phyloP scores from a whole-genome alignment of 177 flowering plant species.

The Telopea speciosissima region DNA sequence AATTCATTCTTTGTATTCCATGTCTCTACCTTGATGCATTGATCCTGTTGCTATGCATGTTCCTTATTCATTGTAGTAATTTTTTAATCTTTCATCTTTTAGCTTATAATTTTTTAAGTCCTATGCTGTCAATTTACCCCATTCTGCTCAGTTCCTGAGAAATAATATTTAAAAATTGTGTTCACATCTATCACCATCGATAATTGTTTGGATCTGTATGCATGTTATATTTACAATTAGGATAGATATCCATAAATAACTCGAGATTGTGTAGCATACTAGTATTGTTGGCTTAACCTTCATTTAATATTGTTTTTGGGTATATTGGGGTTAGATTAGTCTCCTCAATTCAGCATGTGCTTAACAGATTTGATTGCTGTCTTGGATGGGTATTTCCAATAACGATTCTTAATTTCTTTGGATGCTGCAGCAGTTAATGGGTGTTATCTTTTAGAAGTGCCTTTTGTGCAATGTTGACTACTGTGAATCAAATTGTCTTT shows the following conservation, averaged over 20 bases:
- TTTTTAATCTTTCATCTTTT: not conserved
- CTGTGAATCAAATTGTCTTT: not conserved
- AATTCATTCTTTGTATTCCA: not conserved
- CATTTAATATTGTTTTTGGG: slow-evolving; percentile 2
- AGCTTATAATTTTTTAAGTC: not conserved
- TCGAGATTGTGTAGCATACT: not conserved
- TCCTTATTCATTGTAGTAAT: not conserved
- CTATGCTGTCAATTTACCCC: too few relatives aligned
- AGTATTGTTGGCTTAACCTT: not conserved
- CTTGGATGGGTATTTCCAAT: not conserved
- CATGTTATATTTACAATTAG: too few relatives aligned
- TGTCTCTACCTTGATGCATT: not conserved
- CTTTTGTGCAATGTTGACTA: not conserved
- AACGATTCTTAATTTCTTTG: not conserved
- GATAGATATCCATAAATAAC: not conserved
- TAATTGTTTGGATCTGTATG: not conserved
- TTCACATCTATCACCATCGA: not conserved
- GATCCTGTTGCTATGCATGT: not conserved
- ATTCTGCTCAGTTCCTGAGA: not conserved
- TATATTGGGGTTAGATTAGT: not conserved
- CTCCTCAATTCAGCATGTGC: not conserved
- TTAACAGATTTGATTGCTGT: not conserved
- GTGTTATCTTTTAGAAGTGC: not conserved
- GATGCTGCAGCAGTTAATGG: not conserved
- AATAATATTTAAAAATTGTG: not conserved